Evolutionary conservation across 2,329 filamentous ascomycete genomes (phyloP), one percentile per base, ranked within the genome.

Genomic region (Aspergillus melleus): DNA sequence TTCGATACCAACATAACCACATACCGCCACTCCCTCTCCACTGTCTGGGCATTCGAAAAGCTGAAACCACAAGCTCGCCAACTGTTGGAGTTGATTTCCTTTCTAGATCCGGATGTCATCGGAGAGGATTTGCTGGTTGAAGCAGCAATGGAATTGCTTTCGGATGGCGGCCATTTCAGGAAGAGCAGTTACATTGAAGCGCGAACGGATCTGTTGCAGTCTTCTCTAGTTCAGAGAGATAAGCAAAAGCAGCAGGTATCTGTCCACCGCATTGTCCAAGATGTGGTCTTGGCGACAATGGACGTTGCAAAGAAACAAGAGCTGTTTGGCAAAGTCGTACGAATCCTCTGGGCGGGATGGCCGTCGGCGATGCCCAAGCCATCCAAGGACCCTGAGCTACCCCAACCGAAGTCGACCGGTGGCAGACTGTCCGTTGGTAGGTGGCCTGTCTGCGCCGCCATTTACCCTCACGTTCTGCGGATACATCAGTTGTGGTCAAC

Each of bases 201-300:
- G 20, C 63, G 62, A 59, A 59, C 56, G 2, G 68, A 69, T 44
- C 66, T 71, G 19, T 50, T 72, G 12, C 55, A 65, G 22, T 66
- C 58, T 49, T 72, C 70, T 9, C 61, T 72, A 3, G 51, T 71
- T n/a, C 62, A 66, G 42, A 59, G 60, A 50, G 56, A 71, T 26
- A 68, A 61, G 22, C 20, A 62, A 46, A 61, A 66, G 50, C 59
- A 62, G 10, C 58, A 67, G 22, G 24, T 71, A 32, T 64, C 59
- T 2, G 63, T 72, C 4, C 67, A 72, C 57, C 61, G 65, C 29
- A 63, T 72, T 11, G 57, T 72, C 6, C 70, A 72, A 64, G 70
- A 71, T 58, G 64, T 62, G 3, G 46, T 67, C n/a, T 57, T 63
- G 49, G 65, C 64, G 16, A 58, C 50, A 54, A 67, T 71, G 62